These are phyloP conservation scores for Delonix regia DNA, from an alignment of 306 rosid genomes.

Conservation along the genomic window DNA sequence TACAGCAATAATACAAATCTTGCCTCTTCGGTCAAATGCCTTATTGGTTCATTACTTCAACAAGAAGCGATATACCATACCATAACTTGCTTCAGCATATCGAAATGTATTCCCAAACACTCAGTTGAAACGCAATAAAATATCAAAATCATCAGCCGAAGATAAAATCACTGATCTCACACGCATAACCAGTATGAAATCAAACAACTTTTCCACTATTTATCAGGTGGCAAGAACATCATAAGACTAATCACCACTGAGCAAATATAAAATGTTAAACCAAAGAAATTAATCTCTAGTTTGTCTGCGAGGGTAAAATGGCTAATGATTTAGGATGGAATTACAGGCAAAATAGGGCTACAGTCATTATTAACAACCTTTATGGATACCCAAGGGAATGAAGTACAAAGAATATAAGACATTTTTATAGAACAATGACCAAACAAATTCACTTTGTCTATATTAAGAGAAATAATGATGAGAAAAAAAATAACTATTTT, in stretches of 20 bases:
- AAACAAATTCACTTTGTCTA: background rate
- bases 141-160: background rate
- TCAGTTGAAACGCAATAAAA: background rate
- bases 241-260: background rate
- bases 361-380: background rate
- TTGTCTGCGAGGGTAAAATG: background rate
- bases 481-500: background rate
- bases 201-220: slow-evolving; percentile 10
- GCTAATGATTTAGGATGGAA: background rate
- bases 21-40: slow-evolving; percentile 31
- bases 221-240: background rate
- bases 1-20: slow-evolving; percentile 36
- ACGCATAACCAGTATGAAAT: background rate
- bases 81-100: background rate
- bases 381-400: background rate
- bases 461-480: background rate
- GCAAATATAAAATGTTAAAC: background rate
- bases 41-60: slow-evolving; percentile 26
- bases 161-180: background rate
- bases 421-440: background rate
- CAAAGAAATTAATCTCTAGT: background rate
- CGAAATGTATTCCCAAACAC: background rate
- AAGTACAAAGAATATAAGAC: no score
- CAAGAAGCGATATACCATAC: slow-evolving; percentile 14
- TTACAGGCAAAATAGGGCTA: background rate